phyloP scores from a whole-genome alignment of 331 rosid genomes.

The Saraca asoca region DNA sequence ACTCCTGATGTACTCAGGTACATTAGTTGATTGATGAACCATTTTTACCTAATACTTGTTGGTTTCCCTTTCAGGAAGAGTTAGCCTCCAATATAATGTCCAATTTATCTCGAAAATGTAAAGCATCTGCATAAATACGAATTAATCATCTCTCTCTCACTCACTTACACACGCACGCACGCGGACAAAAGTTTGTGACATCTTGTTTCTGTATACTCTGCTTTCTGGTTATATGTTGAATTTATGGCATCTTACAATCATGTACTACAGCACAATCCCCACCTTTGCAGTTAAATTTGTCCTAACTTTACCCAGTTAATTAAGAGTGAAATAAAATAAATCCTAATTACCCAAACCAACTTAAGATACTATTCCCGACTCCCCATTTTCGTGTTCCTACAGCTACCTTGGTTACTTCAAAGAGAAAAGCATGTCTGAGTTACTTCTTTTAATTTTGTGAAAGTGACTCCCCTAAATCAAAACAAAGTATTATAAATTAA shows the following conservation, averaged over 20 bases:
- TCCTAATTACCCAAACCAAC: too few relatives aligned
- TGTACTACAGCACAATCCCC: slow-evolving; percentile 1
- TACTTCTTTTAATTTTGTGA: too few relatives aligned
- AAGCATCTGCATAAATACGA: slow-evolving; percentile 12
- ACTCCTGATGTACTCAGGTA: slow-evolving; percentile 91
- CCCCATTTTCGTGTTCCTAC: too few relatives aligned
- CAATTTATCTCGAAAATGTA: slow-evolving; percentile 11
- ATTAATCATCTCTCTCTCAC: background rate
- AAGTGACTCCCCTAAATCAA: too few relatives aligned
- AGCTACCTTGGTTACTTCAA: too few relatives aligned
- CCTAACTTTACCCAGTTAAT: too few relatives aligned
- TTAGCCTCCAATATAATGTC: slow-evolving; percentile 2
- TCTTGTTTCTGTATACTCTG: background rate
- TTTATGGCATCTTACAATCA: slow-evolving; percentile 9
- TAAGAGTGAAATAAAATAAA: too few relatives aligned
- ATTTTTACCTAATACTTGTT: slow-evolving; percentile 10
- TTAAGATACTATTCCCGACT: too few relatives aligned
- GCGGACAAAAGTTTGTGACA: slow-evolving; percentile 5
- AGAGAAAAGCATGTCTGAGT: too few relatives aligned
- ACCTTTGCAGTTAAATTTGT: too few relatives aligned
- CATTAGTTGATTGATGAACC: slow-evolving; percentile 26
- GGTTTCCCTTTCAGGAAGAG: slow-evolving; percentile 24
- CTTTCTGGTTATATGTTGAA: slow-evolving; percentile 14
- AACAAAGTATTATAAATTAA: too few relatives aligned
- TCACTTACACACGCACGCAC: background rate